Evolutionary conservation across 2,329 filamentous ascomycete species (phyloP), one percentile per base, ranked within the genome.

Genomic region (Xylariaceae sp.): DNA sequence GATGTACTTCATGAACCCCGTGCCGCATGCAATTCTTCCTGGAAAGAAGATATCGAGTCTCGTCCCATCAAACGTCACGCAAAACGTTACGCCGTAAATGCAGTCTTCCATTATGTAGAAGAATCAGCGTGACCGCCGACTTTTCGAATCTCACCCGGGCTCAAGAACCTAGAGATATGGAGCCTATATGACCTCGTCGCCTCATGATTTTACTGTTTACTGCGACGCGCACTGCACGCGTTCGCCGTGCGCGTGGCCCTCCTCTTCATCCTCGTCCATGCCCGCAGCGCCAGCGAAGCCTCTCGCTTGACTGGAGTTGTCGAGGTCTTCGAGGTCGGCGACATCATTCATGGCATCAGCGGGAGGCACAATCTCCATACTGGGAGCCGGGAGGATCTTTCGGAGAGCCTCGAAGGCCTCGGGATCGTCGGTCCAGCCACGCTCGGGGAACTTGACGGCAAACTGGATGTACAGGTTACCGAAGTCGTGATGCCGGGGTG

Each of bases 381-480:
- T 65, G 1, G 83, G 88, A 1, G 88, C 77, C 1, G 93, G 93
- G n/a, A 99, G 84, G 57, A 96, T 87, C 68, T 87, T 83, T 72
- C 94, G 92, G 45, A 99, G 86, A 10, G 87, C 81, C 59, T 90
- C 85, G 68, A 96, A 89, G 63, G 90, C 88, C 59, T 85, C 81
- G 13, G 86, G 79, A 55, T 88, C 80, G 44, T 83, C 73, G 44
- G 84, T 83, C 82, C 85, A 88, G 72, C 84, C 80, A 78, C 87
- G 88, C 71, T 90, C 88, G 53, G 94, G 94, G 83, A 99, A 97
- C 78, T 96, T 96, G 77, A 99, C 92, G 71, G 90, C 88, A 79
- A 99, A 99, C 73, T 96, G 91, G 72, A 99, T 92, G 80, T 94
- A 99, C 69, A 99, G 82, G 78, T 99, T 97, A 71, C 94, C 94